Percentiles rank a stretch among this genome's conserved stretches.
Evolutionary conservation across 2,329 filamentous ascomycete species (phyloP).

Genomic region (Coleophoma eucalyptorum): DNA sequence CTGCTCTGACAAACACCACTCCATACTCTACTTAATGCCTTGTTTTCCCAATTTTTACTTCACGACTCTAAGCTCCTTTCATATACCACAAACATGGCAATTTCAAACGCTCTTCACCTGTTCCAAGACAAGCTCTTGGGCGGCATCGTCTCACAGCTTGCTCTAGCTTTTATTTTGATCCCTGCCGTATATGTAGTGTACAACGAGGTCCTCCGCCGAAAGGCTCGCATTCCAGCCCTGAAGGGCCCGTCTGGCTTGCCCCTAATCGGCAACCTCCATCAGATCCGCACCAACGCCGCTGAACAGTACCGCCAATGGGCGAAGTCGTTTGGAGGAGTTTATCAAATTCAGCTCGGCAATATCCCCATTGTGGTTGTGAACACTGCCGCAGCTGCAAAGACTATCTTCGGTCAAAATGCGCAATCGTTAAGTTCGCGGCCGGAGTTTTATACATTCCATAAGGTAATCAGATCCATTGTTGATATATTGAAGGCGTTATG

Average conservation of each 20-base stretch:
- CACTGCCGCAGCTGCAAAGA: constrained; percentile 44
- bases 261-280: constrained; percentile 50
- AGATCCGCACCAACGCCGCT: constrained; percentile 50
- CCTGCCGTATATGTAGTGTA: constrained; percentile 15
- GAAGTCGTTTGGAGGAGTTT: constrained; percentile 44
- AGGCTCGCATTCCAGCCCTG: constrained; percentile 34
- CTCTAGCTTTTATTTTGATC: constrained; percentile 1
- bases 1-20: no score
- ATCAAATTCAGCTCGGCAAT: constrained; percentile 55
- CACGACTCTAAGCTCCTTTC: no score
- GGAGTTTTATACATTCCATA: constrained; percentile 57
- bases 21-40: no score
- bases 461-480: constrained; percentile 29
- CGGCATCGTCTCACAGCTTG: constrained; percentile 7
- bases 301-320: constrained; percentile 54
- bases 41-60: no score
- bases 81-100: neutral
- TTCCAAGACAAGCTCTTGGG: constrained; percentile 4
- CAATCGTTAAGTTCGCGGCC: constrained; percentile 52
- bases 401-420: constrained; percentile 47
- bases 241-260: constrained; percentile 46
- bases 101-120: constrained; percentile 5
- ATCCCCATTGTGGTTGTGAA: constrained; percentile 53
- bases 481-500: neutral
- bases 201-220: constrained; percentile 15